Base-by-base conservation (phyloP, 768 basidiomycete species). In the Pleurotus citrinopileatus region DNA sequence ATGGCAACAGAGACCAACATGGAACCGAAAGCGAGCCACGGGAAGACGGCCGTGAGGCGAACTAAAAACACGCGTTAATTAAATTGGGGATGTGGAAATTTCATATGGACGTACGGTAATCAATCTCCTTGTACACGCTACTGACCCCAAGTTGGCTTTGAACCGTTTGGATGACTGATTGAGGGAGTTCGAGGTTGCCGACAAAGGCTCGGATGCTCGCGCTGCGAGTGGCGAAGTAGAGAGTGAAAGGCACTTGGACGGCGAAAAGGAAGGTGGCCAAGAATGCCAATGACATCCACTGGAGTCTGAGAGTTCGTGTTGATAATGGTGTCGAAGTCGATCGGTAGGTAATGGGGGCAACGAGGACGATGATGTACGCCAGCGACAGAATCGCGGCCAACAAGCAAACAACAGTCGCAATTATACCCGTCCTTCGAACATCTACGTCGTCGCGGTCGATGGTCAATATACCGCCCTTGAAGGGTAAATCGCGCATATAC, bases 241-340 rank as follows among this genome's bases (percentile, higher is more conserved):
- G 65, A 13, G 74, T 74, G 60, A 73, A 77, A 5, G 80, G 68
- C 7, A 81, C 67, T 20, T 74, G 64, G 3, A 69, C 65, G 17
- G 74, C 75, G 58, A 81, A 69, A 37, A 81, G 64, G 73, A 74
- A 80, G 22, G 71, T 38, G 29, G 70, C 60, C 57, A 69, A 69
- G 58, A 80, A 76, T 19, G 67, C 63, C 44, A 80, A 67, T 13
- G 70, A 22, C 52, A 54, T 62, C 52, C 58, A 68, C 62, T 75
- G 73, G 26, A 69, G 13, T 22, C 59, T 60, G 42, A 73, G 66
- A n/a, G 55, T 55, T n/a, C 51, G 54, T 13, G 60, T 53, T 2
- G 62, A 62, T 10, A 58, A 52, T 4, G 57, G 55, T 13, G 40
- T 26, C 20, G 22, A 32, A 4, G 42, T 44, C 8, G 52, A 53